These are phyloP conservation scores for Zasmidium angulare DNA, from an alignment of 2,329 filamentous ascomycete genomes.

Conservation along the genomic window DNA sequence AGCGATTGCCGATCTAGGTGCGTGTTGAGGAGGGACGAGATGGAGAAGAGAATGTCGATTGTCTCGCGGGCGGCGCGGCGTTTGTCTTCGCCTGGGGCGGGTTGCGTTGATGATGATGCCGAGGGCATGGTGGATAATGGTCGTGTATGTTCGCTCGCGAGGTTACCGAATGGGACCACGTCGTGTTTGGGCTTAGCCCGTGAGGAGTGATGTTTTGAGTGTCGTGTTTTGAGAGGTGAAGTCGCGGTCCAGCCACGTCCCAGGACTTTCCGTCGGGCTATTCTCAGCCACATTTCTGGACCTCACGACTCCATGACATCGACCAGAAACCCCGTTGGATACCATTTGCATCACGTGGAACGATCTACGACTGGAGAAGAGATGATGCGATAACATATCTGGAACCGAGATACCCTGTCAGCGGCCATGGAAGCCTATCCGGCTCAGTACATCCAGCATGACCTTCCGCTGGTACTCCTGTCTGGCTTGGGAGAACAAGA, in stretches of 20 bases:
- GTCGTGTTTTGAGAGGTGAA: neutral
- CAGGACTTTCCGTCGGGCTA: neutral
- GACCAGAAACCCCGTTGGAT: neutral
- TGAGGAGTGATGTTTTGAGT: neutral
- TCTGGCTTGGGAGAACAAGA: constrained; percentile 64
- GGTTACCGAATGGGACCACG: no score
- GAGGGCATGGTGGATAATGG: constrained; percentile 1
- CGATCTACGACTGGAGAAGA: neutral
- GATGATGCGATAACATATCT: neutral
- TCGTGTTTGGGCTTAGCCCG: no score
- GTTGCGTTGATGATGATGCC: neutral
- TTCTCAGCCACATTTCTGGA: neutral
- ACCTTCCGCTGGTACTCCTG: constrained; percentile 79
- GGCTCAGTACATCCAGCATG: constrained; percentile 76
- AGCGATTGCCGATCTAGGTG: constrained; percentile 86
- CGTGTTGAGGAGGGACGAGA: constrained; percentile 89
- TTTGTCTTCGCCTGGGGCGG: constrained; percentile 51
- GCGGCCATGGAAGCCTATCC: constrained; percentile 74
- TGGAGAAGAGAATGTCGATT: constrained; percentile 69
- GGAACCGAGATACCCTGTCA: neutral
- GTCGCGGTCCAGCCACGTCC: neutral
- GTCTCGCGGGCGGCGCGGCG: constrained; percentile 77
- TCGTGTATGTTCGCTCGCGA: no score
- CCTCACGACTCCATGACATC: neutral
- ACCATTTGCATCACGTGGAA: neutral